phyloP scores from a whole-genome alignment of 768 basidiomycete genomes.

The Phylloporus arenicola region DNA sequence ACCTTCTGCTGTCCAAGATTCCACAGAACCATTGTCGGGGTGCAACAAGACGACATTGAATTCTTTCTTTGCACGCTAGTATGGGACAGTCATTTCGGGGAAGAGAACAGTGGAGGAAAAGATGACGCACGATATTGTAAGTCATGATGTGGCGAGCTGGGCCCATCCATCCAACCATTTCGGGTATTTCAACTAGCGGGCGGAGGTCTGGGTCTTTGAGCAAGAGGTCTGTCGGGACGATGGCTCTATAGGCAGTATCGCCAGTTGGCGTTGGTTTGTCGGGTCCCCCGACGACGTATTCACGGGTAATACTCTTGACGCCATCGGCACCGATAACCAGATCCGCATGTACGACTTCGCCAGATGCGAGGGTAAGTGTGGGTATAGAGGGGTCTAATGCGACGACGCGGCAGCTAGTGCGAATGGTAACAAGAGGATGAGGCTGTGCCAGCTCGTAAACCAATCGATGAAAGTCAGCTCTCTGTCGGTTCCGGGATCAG shows the following conservation, averaged over 20 bases:
- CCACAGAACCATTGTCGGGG: conserved; percentile 36
- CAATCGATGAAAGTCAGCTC: conserved; percentile 45
- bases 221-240: conserved; percentile 42
- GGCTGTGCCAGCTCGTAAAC: conserved; percentile 33
- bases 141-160: conserved; percentile 43
- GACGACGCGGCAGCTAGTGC: conserved; percentile 33
- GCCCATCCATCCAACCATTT: conserved; percentile 59
- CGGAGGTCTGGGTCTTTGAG: conserved; percentile 48
- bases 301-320: conserved; percentile 45
- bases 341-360: conserved; percentile 39
- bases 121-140: conserved; percentile 37
- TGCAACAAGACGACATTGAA: conserved; percentile 45
- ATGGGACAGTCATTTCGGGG: not conserved
- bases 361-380: conserved; percentile 37
- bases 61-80: conserved; percentile 33
- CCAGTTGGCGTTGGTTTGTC: conserved; percentile 50
- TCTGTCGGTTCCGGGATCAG: conserved; percentile 10
- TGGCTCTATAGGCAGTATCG: conserved; percentile 57
- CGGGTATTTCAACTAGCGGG: conserved; percentile 43
- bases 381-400: conserved; percentile 31
- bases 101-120: not conserved
- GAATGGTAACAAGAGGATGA: conserved; percentile 31
- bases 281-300: conserved; percentile 44
- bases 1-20: conserved; percentile 43
- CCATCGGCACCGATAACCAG: conserved; percentile 49